Evolutionary conservation across 2,329 filamentous ascomycete genomes (phyloP), one percentile per base, ranked within the genome.

Genomic region (Ophidiomyces ophidiicola): DNA sequence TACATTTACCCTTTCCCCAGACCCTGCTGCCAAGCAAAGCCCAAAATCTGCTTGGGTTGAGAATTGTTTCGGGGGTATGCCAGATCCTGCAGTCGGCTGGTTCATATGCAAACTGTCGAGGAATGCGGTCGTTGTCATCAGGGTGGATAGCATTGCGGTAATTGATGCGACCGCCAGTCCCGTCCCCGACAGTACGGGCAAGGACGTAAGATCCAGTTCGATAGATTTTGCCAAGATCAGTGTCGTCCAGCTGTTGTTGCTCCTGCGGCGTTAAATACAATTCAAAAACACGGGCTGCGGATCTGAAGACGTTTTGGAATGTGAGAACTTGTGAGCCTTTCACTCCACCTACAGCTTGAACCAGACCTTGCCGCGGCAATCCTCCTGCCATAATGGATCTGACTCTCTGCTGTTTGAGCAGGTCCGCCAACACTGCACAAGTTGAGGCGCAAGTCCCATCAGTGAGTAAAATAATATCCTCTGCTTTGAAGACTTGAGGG

Each of bases 271-370:
- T 43, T 11, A 34, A 30, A 32, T 43, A 45, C 7, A 32, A 11
- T n/a, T 37, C 23, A 15, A 39, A 39, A 12, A 39, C 21, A 20
- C 26, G 21, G n/a, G 20, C n/a, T 24, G 36, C 36, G 10, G 36
- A 15, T 26, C 45, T 28, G 30, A 28, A 55, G 33, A 62, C 53
- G 3, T 50, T 41, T 4, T 46, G 42, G 33, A 59, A 55, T 0
- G 43, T 42, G 4, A 59, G 41, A 2, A 63, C 52, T 42, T 47
- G 40, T 1, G 43, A 30, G 21, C 78, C 78, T 49, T 78, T 76
- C 33, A 74, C 69, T n/a, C 77, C 78, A n/a, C 77, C 76, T 12
- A 79, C 64, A 3, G 66, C 69, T 59, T 80, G 74, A 61, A 78
- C 80, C 0, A 70, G 67, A 3, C 59, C 61, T 0, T 62, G 49